Conservation (phyloP, 108 stramenopile genomes). For the Chaetoceros tenuissimus region DNA sequence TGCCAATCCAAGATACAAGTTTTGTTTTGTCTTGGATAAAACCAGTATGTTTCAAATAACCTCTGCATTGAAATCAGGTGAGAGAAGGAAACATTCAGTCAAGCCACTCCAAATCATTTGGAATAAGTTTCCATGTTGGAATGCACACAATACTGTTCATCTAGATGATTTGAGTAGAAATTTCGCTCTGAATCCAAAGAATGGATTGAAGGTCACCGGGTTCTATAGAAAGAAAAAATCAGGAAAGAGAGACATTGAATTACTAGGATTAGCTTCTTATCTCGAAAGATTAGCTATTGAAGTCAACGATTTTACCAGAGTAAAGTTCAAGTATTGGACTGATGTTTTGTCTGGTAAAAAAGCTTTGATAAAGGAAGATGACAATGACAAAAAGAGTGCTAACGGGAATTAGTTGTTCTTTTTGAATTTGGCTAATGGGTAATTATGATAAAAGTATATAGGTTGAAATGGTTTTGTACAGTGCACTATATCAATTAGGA, state of each 20-base stretch:
- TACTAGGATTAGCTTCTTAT: slow-evolving; percentile 45
- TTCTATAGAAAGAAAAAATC: slow-evolving; percentile 68
- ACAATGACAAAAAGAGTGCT: too few relatives aligned
- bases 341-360: slow-evolving; percentile 51
- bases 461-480: too few relatives aligned
- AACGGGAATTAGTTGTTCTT: too few relatives aligned
- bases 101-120: slow-evolving; percentile 97
- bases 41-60: slow-evolving; percentile 90
- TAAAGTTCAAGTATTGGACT: slow-evolving; percentile 57
- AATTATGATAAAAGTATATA: too few relatives aligned
- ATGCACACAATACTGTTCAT: slow-evolving; percentile 82
- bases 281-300: slow-evolving; percentile 47
- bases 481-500: too few relatives aligned
- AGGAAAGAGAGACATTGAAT: slow-evolving; percentile 32
- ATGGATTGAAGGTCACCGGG: slow-evolving; percentile 65
- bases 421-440: too few relatives aligned
- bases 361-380: too few relatives aligned
- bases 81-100: slow-evolving; percentile 65
- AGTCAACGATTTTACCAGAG: slow-evolving; percentile 40
- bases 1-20: slow-evolving; percentile 68
- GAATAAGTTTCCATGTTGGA: slow-evolving; percentile 86
- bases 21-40: slow-evolving; percentile 93
- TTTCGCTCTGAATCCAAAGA: slow-evolving; percentile 85
- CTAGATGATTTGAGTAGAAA: slow-evolving; percentile 90
- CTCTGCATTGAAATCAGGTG: slow-evolving; percentile 51